phyloP scores from a whole-genome alignment of 768 basidiomycete species.

The Termitomyces sp. region DNA sequence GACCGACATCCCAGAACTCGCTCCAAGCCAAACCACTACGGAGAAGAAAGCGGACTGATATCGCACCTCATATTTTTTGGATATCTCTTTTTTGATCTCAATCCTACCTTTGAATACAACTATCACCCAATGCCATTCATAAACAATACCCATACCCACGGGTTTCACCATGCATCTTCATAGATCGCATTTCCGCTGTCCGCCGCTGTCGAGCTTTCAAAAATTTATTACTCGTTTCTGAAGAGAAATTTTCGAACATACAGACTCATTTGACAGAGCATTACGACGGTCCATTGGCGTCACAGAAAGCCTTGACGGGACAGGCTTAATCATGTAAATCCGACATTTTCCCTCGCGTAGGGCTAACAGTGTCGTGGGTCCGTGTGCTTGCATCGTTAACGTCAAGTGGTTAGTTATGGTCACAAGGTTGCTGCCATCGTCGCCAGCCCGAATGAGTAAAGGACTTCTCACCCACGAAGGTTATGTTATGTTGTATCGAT shows the following conservation, averaged over 20 bases:
- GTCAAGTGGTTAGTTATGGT: neutral
- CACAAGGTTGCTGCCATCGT: neutral
- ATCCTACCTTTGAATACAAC: neutral
- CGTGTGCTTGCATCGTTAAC: neutral
- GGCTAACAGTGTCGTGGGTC: slow-evolving; percentile 1
- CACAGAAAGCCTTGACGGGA: neutral
- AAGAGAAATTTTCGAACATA: neutral
- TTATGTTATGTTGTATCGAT: too few relatives aligned
- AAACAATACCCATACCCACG: neutral
- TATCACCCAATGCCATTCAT: neutral
- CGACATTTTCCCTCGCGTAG: neutral
- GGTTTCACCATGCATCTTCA: neutral
- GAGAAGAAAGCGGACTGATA: slow-evolving; percentile 11
- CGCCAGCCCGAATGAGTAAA: neutral
- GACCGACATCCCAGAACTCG: slow-evolving; percentile 44
- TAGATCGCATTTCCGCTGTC: neutral
- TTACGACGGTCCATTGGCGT: neutral
- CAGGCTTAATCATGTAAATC: neutral
- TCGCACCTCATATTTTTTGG: neutral
- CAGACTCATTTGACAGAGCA: neutral
- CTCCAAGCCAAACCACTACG: neutral
- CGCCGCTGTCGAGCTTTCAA: neutral
- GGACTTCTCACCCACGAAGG: neutral
- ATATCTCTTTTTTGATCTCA: neutral
- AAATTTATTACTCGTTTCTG: neutral